Conservation (phyloP, 352 stramenopile genomes). For the Halophytophthora batemanensis region DNA sequence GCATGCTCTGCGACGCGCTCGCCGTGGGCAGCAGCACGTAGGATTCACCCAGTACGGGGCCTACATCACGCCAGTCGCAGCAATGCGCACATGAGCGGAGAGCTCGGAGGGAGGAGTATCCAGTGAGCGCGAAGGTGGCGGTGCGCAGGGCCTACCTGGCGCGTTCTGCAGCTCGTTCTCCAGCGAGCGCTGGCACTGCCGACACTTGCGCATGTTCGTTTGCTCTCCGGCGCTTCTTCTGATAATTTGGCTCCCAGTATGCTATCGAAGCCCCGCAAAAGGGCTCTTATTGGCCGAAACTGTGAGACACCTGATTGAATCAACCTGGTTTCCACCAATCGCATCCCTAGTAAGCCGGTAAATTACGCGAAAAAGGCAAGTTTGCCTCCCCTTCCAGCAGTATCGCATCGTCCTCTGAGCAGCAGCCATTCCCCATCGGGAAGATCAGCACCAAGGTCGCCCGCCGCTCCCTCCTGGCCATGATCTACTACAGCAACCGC, state of each 20-base stretch:
- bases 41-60: slow-evolving; percentile 54
- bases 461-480: not conserved
- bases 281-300: not conserved
- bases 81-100: not conserved
- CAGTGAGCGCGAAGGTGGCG: not conserved
- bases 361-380: slow-evolving; percentile 4
- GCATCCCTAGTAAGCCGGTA: not conserved
- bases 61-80: not conserved
- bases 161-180: slow-evolving; percentile 33
- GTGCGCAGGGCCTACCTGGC: slow-evolving; percentile 20
- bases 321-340: slow-evolving; percentile 5
- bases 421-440: no score
- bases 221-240: slow-evolving; percentile 6
- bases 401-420: slow-evolving; percentile 10
- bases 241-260: no score
- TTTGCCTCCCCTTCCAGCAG: slow-evolving; percentile 12
- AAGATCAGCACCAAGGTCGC: not conserved
- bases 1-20: slow-evolving; percentile 54
- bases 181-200: slow-evolving; percentile 33
- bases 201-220: slow-evolving; percentile 24
- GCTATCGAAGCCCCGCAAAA: not conserved
- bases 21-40: slow-evolving; percentile 75
- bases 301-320: no score
- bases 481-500: slow-evolving; percentile 56
- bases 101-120: slow-evolving; percentile 2